These are phyloP conservation scores for Hypsizygus ulmarius DNA, from an alignment of 1,284 basidiomycete genomes.

Conservation along the genomic window DNA sequence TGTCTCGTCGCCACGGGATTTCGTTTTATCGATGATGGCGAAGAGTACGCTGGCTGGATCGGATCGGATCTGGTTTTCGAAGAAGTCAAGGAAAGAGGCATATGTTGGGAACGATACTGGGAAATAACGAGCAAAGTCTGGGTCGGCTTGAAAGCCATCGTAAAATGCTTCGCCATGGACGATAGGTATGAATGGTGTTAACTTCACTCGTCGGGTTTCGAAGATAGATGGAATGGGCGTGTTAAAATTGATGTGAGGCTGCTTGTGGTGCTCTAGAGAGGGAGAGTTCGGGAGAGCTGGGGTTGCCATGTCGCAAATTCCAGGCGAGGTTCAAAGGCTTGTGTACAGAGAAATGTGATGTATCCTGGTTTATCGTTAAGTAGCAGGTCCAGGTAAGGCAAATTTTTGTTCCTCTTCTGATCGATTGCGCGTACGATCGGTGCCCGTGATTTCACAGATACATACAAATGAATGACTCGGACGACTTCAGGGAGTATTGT, in stretches of 20 bases:
- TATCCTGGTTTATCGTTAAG: no score
- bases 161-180: slow-evolving; percentile 31
- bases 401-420: no score
- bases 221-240: slow-evolving; percentile 30
- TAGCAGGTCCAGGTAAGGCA: no score
- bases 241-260: slow-evolving; percentile 20
- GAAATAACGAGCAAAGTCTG: slow-evolving; percentile 19
- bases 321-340: no score
- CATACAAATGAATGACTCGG: no score
- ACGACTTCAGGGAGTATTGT: no score
- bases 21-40: slow-evolving; percentile 35
- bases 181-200: slow-evolving; percentile 36
- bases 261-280: neutral
- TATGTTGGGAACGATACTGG: slow-evolving; percentile 20
- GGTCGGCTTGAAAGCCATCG: slow-evolving; percentile 15
- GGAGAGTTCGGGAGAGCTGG: neutral
- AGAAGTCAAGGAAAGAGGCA: slow-evolving; percentile 18
- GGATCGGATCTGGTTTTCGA: slow-evolving; percentile 18
- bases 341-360: no score
- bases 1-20: slow-evolving; percentile 25
- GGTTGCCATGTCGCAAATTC: neutral
- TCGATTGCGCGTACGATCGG: no score
- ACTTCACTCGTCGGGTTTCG: slow-evolving; percentile 34
- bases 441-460: no score
- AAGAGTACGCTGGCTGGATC: slow-evolving; percentile 27